Evolutionary conservation across 1,284 basidiomycete genomes (phyloP), one percentile per base, ranked within the genome.

Genomic region (Apiotrichum gracile): DNA sequence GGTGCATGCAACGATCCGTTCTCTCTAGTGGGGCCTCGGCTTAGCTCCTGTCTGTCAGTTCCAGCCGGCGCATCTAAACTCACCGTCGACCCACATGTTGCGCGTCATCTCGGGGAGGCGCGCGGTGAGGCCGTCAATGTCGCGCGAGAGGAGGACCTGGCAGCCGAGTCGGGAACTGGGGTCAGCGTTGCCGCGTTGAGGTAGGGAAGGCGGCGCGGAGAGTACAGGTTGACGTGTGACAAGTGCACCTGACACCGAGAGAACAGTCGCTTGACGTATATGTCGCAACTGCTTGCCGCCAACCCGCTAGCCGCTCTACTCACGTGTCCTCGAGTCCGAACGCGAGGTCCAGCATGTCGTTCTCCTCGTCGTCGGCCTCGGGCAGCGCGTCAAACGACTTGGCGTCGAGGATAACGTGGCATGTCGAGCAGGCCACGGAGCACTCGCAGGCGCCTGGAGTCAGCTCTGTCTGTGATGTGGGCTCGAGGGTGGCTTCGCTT

Each of bases 271-370:
- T n/a, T n/a, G n/a, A n/a, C n/a, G n/a, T n/a, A n/a, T n/a, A n/a
- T n/a, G n/a, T n/a, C n/a, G n/a, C n/a, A n/a, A n/a, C n/a, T n/a
- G n/a, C n/a, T n/a, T n/a, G n/a, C n/a, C n/a, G n/a, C n/a, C n/a
- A n/a, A n/a, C n/a, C n/a, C n/a, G n/a, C n/a, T n/a, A n/a, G n/a
- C n/a, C n/a, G n/a, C n/a, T n/a, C n/a, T 1, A 76, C 80, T 69
- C 83, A 93, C 66, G 93, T 97, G 68, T 97, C 94, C 1, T 92
- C 96, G 55, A 98, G 79, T 1, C 91, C 94, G 64, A 97, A 98
- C 1, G 94, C 96, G 78, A 98, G 86, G 74, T 98, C 94, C 37
- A 98, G 80, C 93, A 97, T 97, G 66, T 94, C 91, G 69, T 92
- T 96, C 77, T 98, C 94, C 70, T 98, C 94, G 63, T 98, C 94